Base-by-base conservation (phyloP, 768 basidiomycete genomes). In the Tephrocybe sp. region DNA sequence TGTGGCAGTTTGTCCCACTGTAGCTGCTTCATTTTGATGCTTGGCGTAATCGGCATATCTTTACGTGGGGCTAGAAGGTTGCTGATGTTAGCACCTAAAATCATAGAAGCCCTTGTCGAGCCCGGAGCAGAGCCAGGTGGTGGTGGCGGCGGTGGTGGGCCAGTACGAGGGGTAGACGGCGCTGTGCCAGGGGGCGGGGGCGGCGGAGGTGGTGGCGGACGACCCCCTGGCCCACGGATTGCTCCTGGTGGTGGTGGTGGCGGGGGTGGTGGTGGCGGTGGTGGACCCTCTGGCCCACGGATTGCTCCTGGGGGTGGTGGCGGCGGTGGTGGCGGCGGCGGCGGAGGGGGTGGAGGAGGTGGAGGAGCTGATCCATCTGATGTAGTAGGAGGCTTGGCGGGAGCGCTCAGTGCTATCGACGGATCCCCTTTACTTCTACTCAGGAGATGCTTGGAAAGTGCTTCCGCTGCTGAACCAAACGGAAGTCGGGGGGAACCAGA, bases 1-100 rank as follows among this genome's bases (percentile, higher is more conserved):
- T 92, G 92, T 19, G 90, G 85, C n/a, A 99, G 77, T 62, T 98
- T 98, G 65, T 98, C 95, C 96, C 96, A 99, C 64, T 98, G 95
- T 49, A 99, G 73, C 65, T 98, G 94, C 65, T 98, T 98, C 89
- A 98, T 93, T 77, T 94, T 93, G 32, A 83, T 89, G 53, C 79
- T 85, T 1, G 95, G 90, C 30, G 89, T 86, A 38, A 93, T 78
- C 3, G 83, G 77, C 63, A 97, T 81, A 62, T 92, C 91, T 68
- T 98, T 98, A 43, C 92, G 87, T 39, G 77, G 75, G 42, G 77
- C 75, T 16, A 84, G 64, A 56, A 85, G 67, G 26, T 74, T 74
- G 56, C 74, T 77, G 41, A 87, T 63, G 56, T 81, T 84, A 17
- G 76, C 67, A 14, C 87, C 80, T 1, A 84, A 66, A 7, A 86